These are phyloP conservation scores for Alternaria tenuissima DNA, from an alignment of 2,329 filamentous ascomycete species.

Conservation along the genomic window DNA sequence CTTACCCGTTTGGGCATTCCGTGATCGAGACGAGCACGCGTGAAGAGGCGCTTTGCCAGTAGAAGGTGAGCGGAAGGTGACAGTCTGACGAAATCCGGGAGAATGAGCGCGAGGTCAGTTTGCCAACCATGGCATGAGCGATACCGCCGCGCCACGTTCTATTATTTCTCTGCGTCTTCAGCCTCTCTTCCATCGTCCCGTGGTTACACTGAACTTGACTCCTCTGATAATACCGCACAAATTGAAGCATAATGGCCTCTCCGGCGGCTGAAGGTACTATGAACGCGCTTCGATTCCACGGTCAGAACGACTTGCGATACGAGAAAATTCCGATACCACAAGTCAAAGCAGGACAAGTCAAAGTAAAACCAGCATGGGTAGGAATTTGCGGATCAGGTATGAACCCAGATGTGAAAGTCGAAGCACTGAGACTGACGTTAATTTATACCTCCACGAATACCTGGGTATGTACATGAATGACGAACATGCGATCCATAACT, in stretches of 20 bases:
- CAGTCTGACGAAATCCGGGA: not conserved
- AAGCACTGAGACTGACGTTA: constrained; percentile 9
- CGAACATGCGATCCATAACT: constrained; percentile 4
- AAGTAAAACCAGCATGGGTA: constrained; percentile 53
- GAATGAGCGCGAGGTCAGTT: constrained; percentile 4
- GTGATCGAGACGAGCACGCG: constrained; percentile 10
- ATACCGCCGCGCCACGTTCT: not conserved
- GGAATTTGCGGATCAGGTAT: constrained; percentile 55
- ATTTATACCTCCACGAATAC: constrained; percentile 58
- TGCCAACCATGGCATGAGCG: not conserved
- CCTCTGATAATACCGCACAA: not conserved
- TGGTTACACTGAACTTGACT: not conserved
- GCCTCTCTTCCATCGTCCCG: constrained; percentile 12
- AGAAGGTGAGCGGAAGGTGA: constrained; percentile 5
- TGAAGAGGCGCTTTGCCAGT: constrained; percentile 19
- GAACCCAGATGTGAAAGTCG: not conserved
- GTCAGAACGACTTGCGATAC: constrained; percentile 54
- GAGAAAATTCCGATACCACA: constrained; percentile 54
- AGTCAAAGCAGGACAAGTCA: constrained; percentile 53
- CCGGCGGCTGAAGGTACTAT: constrained; percentile 41
- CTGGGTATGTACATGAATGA: constrained; percentile 32
- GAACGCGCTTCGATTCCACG: constrained; percentile 59
- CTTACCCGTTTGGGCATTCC: constrained; percentile 34
- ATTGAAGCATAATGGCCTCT: constrained; percentile 1
- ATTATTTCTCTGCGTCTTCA: constrained; percentile 7